Evolutionary conservation across 2,329 filamentous ascomycete species (phyloP).

Genomic region (Chrysoporthe puriensis): DNA sequence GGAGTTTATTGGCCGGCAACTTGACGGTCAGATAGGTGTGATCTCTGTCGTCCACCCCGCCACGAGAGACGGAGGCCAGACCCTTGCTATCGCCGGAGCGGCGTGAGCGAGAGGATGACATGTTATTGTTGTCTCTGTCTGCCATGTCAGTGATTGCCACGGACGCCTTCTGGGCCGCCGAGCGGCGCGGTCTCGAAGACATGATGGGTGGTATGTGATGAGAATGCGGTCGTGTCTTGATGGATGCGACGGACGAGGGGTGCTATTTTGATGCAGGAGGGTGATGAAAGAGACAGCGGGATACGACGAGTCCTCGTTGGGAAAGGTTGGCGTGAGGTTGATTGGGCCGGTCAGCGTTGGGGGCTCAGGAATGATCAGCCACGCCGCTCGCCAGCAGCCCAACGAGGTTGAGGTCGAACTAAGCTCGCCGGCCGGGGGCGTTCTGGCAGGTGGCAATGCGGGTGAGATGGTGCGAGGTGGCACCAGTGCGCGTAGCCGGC

Average conservation of each 20-base stretch:
- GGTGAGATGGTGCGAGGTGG: slow-evolving; percentile 17
- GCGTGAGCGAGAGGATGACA: slow-evolving; percentile 52
- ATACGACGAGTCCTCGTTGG: slow-evolving; percentile 13
- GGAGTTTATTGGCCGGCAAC: slow-evolving; percentile 54
- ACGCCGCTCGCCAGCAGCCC: slow-evolving; percentile 14
- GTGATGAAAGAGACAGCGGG: slow-evolving; percentile 6
- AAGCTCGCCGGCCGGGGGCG: neutral
- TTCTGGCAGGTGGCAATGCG: slow-evolving; percentile 15
- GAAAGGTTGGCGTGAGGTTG: slow-evolving; percentile 18
- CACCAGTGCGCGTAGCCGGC: slow-evolving; percentile 7
- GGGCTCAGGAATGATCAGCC: slow-evolving; percentile 24
- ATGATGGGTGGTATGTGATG: slow-evolving; percentile 37
- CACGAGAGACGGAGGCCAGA: slow-evolving; percentile 46
- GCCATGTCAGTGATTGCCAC: slow-evolving; percentile 55
- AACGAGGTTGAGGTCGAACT: neutral
- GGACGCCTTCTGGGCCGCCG: slow-evolving; percentile 50
- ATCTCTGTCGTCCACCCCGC: slow-evolving; percentile 46
- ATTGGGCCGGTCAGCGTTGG: slow-evolving; percentile 26
- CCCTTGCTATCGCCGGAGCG: slow-evolving; percentile 52
- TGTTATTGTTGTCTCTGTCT: slow-evolving; percentile 50
- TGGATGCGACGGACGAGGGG: neutral
- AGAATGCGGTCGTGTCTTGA: neutral
- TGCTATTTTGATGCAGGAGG: neutral
- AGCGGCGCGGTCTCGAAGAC: slow-evolving; percentile 53
- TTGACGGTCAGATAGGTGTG: slow-evolving; percentile 58